Conservation (phyloP, 305 asterid genomes). For the Rubia balearica region DNA sequence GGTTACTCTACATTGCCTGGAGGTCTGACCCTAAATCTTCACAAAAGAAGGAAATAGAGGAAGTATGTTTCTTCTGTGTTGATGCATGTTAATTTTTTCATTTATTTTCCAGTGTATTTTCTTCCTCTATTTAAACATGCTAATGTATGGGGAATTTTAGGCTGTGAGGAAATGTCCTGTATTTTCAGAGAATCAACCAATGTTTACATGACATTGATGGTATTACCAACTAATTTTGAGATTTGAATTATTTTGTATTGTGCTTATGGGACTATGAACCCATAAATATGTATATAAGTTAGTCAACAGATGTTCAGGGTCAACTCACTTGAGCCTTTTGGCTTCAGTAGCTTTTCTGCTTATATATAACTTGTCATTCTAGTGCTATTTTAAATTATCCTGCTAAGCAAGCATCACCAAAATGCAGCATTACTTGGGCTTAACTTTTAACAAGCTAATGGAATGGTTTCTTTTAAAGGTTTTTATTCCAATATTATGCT, state of each 20-base stretch:
- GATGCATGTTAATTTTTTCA: not conserved
- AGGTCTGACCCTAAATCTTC: constrained; percentile 80
- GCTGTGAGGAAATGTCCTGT: not conserved
- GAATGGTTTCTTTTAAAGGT: not conserved
- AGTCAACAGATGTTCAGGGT: not conserved
- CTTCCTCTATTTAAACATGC: not conserved
- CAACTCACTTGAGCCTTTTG: not conserved
- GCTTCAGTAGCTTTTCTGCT: not conserved
- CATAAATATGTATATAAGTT: not conserved
- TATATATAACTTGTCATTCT: not conserved
- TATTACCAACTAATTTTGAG: not conserved
- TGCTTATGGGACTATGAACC: not conserved
- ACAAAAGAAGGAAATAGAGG: constrained; percentile 85
- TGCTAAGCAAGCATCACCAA: not conserved
- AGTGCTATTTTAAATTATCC: not conserved
- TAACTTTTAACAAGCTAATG: not conserved
- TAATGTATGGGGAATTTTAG: not conserved
- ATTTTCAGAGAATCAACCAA: not conserved
- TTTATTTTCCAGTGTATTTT: not conserved
- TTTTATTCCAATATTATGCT: not conserved
- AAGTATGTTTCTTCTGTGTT: constrained; percentile 35
- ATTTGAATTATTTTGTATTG: not conserved
- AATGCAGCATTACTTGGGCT: not conserved
- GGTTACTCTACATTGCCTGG: constrained; percentile 90
- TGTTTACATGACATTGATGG: not conserved